Evolutionary conservation across 768 basidiomycete genomes (phyloP).

Genomic region (Trametes sanguinea): DNA sequence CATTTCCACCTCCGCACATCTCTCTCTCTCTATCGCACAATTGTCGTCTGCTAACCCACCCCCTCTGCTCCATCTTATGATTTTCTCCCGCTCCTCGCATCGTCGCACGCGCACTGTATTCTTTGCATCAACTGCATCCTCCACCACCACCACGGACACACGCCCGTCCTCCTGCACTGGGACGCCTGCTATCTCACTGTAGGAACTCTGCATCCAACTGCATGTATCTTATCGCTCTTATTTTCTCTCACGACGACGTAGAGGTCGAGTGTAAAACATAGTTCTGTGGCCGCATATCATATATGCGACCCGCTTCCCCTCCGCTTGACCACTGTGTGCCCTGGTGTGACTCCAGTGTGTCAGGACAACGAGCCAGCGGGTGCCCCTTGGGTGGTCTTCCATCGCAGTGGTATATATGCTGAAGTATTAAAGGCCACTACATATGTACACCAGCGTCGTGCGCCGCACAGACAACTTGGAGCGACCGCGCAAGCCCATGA

Average conservation of each 20-base stretch:
- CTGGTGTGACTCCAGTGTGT: too few species aligned
- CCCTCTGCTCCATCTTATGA: not conserved
- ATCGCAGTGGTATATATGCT: constrained; percentile 1
- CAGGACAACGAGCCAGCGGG: too few species aligned
- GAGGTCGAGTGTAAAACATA: constrained; percentile 13
- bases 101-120: not conserved
- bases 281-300: too few species aligned
- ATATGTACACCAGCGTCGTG: not conserved
- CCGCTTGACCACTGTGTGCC: too few species aligned
- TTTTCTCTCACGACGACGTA: constrained; percentile 1
- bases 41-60: too few species aligned
- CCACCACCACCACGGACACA: not conserved
- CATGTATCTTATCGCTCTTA: constrained; percentile 24
- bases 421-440: constrained; percentile 5
- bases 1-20: not conserved
- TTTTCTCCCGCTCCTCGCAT: not conserved
- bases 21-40: too few species aligned
- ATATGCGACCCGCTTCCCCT: too few species aligned
- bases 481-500: not conserved
- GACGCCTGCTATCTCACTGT: constrained; percentile 11
- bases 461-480: not conserved
- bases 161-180: constrained; percentile 11
- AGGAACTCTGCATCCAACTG: constrained; percentile 31
- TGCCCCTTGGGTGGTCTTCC: too few species aligned
- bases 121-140: constrained; percentile 39